Conservation (phyloP, 176 grass and related monocot genomes). For the Canna indica region DNA sequence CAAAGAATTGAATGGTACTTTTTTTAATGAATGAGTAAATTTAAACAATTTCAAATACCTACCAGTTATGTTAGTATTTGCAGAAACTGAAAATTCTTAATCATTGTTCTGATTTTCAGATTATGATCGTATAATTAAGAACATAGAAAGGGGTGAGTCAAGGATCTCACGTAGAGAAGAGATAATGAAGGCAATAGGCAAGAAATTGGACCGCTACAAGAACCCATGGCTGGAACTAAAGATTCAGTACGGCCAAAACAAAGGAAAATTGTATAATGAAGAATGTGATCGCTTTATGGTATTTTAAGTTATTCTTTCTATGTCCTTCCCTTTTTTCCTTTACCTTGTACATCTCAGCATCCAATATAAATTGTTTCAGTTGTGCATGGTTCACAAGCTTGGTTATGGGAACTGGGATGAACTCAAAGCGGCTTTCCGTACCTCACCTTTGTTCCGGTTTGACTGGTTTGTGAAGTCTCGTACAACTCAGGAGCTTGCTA, state of each 20-base stretch:
- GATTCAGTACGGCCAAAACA: slow-evolving; percentile 96
- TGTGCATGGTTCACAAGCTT: slow-evolving; percentile 98
- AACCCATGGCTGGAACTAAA: slow-evolving; percentile 97
- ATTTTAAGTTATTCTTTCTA: slow-evolving; percentile 1
- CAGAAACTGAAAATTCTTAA: background rate
- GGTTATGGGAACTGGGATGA: slow-evolving; percentile 97
- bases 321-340: background rate
- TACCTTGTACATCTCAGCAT: background rate
- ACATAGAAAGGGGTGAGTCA: slow-evolving; percentile 91
- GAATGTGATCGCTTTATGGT: slow-evolving; percentile 99
- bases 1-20: slow-evolving; percentile 82
- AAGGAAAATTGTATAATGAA: slow-evolving; percentile 95
- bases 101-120: slow-evolving; percentile 32
- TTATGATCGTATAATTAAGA: slow-evolving; percentile 96
- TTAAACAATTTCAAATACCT: background rate
- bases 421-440: slow-evolving; percentile 87
- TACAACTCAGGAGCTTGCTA: slow-evolving; percentile 83
- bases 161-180: slow-evolving; percentile 91
- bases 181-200: slow-evolving; percentile 86
- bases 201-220: slow-evolving; percentile 94
- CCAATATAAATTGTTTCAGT: slow-evolving; percentile 35
- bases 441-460: slow-evolving; percentile 86
- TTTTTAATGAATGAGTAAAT: background rate
- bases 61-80: background rate
- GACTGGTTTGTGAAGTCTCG: slow-evolving; percentile 99